Conservation (phyloP, 108 stramenopile genomes). For the Pseudonitzschia pungens region DNA sequence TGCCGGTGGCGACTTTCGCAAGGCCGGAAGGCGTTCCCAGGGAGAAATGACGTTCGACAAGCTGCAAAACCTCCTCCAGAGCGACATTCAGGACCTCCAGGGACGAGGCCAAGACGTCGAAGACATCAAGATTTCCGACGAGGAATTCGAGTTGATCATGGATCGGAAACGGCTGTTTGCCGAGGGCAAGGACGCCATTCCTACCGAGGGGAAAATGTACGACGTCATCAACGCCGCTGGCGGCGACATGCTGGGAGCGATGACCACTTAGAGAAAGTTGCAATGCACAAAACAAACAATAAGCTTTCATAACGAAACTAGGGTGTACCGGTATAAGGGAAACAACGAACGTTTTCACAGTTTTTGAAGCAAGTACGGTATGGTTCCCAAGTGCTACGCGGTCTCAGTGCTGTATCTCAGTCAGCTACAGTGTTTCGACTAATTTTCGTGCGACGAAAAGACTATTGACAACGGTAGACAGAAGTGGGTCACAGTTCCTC, state of each 20-base stretch:
- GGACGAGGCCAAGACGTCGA: slow-evolving; percentile 70
- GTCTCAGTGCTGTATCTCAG: too few relatives aligned
- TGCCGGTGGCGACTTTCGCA: slow-evolving; percentile 93
- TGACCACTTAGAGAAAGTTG: slow-evolving; percentile 36
- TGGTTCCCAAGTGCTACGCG: too few relatives aligned
- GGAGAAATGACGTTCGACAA: slow-evolving; percentile 79
- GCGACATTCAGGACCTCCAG: slow-evolving; percentile 89
- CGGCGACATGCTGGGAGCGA: slow-evolving; percentile 68
- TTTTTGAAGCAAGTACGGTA: too few relatives aligned
- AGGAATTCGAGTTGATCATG: slow-evolving; percentile 89
- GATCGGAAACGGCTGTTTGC: slow-evolving; percentile 79
- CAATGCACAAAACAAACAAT: not conserved
- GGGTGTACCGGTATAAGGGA: too few relatives aligned
- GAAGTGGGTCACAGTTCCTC: too few relatives aligned
- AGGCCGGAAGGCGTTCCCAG: slow-evolving; percentile 75
- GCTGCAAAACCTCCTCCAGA: slow-evolving; percentile 71
- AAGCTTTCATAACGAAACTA: not conserved
- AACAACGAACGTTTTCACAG: too few relatives aligned
- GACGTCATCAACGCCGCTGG: slow-evolving; percentile 75
- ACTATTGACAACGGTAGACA: too few relatives aligned
- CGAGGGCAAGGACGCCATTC: slow-evolving; percentile 62
- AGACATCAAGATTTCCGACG: slow-evolving; percentile 77
- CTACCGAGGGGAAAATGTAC: slow-evolving; percentile 90
- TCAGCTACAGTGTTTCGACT: too few relatives aligned
- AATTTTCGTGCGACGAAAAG: too few relatives aligned